Evolutionary conservation across 108 stramenopile genomes (phyloP).

Genomic region (Phaeodactylum tricornutum): DNA sequence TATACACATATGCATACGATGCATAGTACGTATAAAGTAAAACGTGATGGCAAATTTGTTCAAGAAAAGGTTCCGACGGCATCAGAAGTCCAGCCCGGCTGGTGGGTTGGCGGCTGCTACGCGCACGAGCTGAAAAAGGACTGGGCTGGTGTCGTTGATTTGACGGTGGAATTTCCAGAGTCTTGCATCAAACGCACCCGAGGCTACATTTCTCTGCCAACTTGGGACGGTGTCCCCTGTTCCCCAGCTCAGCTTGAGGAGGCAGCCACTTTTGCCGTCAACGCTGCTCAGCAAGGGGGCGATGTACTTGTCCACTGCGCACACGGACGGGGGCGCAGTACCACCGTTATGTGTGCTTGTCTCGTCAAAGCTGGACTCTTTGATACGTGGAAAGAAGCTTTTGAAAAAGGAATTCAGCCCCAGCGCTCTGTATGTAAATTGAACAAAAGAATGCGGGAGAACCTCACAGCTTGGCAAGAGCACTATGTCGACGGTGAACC

Average conservation of each 20-base stretch:
- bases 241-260: conserved; percentile 67
- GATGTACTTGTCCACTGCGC: conserved; percentile 82
- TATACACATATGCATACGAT: conserved; percentile 65
- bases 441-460: conserved; percentile 70
- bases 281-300: conserved; percentile 46
- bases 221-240: conserved; percentile 84
- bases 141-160: conserved; percentile 76
- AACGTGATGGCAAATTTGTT: conserved; percentile 22
- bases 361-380: conserved; percentile 76
- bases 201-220: conserved; percentile 53
- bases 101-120: conserved; percentile 84
- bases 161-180: conserved; percentile 86
- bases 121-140: conserved; percentile 61
- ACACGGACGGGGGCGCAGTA: conserved; percentile 71
- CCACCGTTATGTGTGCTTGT: conserved; percentile 81
- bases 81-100: conserved; percentile 72
- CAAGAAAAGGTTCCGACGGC: conserved; percentile 62
- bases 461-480: conserved; percentile 65
- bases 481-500: conserved; percentile 63
- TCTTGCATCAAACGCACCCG: conserved; percentile 40
- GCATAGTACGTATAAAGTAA: conserved; percentile 26
- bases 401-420: conserved; percentile 71
- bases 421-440: conserved; percentile 71
- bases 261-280: conserved; percentile 64
- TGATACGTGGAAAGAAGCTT: conserved; percentile 73